Evolutionary conservation across 371 early-diverging fungal genomes (phyloP), one percentile per base, ranked within the genome.

Genomic region (Ordospora pajunii): DNA sequence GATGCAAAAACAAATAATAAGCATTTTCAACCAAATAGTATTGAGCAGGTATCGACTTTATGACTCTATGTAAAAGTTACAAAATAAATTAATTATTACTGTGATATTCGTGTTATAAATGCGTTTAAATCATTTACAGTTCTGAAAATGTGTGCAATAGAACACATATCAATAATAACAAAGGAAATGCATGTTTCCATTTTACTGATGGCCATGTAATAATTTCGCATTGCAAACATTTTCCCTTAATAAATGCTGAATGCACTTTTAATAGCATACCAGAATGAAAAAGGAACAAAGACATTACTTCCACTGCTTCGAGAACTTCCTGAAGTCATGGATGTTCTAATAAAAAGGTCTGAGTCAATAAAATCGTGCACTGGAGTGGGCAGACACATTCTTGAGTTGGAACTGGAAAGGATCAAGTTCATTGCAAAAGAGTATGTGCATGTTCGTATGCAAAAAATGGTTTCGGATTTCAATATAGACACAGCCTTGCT

Each of bases 341-440:
- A 58, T 2, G 52, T 19, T 21, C 21, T 73, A 32, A 4, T 17
- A 74, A 43, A 49, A 11, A 67, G 67, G 32, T 44, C n/a, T 50
- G 66, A 71, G 1, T 19, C 67, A 21, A n/a, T 46, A 48, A 65
- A 66, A 12, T 5, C n/a, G 1, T n/a, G 37, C 1, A 54, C 8
- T 14, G 27, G 37, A n/a, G 37, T 78, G 22, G 1, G 73, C 1
- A 76, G 67, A 17, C 53, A 44, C n/a, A 46, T 82, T 17, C 44
- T 45, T 21, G 82, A 82, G 52, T 19, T 76, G n/a, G 82, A 82
- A 62, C n/a, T 70, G 1, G 77, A 80, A 37, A 63, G 82, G 23
- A 25, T 82, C 27, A 77, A 80, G 54, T 82, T 66, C 68, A 70
- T 75, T 67, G 19, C 77, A n/a, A 73, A 67, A 42, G 75, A 77